Percentiles rank a stretch among this genome's conserved stretches.
These are phyloP conservation scores for Polygonum maritimum DNA, from an alignment of 148 eudicot species.

Conservation along the genomic window DNA sequence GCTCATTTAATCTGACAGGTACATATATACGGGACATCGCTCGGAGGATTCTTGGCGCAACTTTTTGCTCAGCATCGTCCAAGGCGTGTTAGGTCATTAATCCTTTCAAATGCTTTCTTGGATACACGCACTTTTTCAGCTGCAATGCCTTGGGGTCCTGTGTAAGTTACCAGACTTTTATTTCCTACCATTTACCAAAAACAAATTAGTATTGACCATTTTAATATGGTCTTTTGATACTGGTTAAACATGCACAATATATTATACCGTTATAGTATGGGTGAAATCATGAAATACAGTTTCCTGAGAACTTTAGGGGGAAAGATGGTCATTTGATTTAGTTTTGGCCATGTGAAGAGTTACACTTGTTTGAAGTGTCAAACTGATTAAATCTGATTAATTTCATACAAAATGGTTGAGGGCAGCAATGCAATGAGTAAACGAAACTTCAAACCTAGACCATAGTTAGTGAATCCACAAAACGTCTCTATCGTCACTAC, in stretches of 20 bases:
- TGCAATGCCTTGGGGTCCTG: slow-evolving; percentile 97
- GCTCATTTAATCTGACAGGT: slow-evolving; percentile 37
- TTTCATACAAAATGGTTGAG: background rate
- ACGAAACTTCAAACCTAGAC: background rate
- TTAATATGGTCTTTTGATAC: background rate
- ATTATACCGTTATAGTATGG: background rate
- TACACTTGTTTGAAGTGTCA: background rate
- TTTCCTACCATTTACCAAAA: background rate
- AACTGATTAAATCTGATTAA: background rate
- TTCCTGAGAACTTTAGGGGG: background rate
- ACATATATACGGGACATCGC: slow-evolving; percentile 92
- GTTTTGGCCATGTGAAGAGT: background rate
- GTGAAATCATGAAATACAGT: background rate
- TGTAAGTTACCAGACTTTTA: slow-evolving; percentile 41
- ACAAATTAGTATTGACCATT: background rate
- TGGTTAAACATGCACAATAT: background rate
- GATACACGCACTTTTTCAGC: slow-evolving; percentile 67
- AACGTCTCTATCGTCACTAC: no score
- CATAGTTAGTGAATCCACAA: background rate
- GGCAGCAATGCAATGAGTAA: no score
- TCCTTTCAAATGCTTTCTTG: slow-evolving; percentile 90
- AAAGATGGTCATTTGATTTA: background rate
- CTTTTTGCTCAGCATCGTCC: slow-evolving; percentile 95
- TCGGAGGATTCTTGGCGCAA: slow-evolving; percentile 96
- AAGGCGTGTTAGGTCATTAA: slow-evolving; percentile 80